Evolutionary conservation across 1,284 basidiomycete genomes (phyloP), one percentile per base, ranked within the genome.

Genomic region (Ustilago lituana): DNA sequence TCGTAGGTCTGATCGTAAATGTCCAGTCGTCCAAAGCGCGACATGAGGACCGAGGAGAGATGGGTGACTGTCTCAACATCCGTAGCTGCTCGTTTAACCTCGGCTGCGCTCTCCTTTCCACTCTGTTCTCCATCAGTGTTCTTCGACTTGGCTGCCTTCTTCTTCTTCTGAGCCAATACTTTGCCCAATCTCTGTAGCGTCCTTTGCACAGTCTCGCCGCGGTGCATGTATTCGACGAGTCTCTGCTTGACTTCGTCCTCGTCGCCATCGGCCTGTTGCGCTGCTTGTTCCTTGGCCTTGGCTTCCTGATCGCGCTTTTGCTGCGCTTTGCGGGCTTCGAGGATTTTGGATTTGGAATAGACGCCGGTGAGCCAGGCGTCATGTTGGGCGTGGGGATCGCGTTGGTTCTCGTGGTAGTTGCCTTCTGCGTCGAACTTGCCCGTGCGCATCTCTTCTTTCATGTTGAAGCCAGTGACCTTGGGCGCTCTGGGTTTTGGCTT

Each of bases 371-470:
- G 91, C 96, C 96, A 99, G 26, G 87, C 87, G 83, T 99, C 95
- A 82, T 98, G 94, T 51, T 91, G 88, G 15, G 90, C 93, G 79
- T 94, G 90, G 6, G 91, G 91, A 83, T 98, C 94, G 43, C 82
- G 80, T 71, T 90, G 90, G 45, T 93, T 89, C 55, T 88, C 88
- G 52, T 94, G 87, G 82, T 94, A 97, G 60, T 80, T 82, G 41
- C 96, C 96, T 76, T 98, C 95, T 56, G 91, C 91, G 10, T 93
- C 90, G 84, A 99, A 97, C 76, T 93, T 91, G 29, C 96, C 96
- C 82, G 96, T 92, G 77, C 92, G 89, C 90, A 99, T 94, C 86
- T 99, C 96, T 72, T 91, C 90, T 72, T 94, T 91, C 96, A 99
- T 98, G 83, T 99, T 97, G 87, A 99, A 99, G 27, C 91, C 91